Percentiles rank a stretch among this genome's conserved stretches.
These are phyloP conservation scores for Chenopodium album DNA, from an alignment of 148 eudicot species.

Conservation along the genomic window DNA sequence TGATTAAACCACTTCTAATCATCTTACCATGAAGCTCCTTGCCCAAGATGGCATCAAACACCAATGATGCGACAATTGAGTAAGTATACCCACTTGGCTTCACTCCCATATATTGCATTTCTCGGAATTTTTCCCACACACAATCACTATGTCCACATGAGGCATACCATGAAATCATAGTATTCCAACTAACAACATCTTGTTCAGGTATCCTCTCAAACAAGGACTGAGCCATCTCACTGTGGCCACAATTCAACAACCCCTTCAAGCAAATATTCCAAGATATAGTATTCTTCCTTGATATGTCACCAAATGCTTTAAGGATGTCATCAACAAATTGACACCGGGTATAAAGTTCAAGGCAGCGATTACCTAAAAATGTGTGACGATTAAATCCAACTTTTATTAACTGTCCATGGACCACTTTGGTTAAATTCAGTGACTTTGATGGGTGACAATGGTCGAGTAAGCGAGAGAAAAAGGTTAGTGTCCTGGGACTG, in stretches of 20 bases:
- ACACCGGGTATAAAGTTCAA: slow-evolving; percentile 51
- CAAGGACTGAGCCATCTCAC: slow-evolving; percentile 42
- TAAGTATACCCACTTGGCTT: slow-evolving; percentile 56
- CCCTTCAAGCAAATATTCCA: slow-evolving; percentile 75
- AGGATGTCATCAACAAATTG: slow-evolving; percentile 35
- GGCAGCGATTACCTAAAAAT: slow-evolving; percentile 68
- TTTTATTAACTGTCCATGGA: slow-evolving; percentile 71
- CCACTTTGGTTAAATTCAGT: slow-evolving; percentile 34
- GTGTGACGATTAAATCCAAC: slow-evolving; percentile 57
- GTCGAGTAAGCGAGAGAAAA: slow-evolving; percentile 45
- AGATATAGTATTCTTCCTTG: slow-evolving; percentile 49
- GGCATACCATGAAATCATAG: slow-evolving; percentile 60
- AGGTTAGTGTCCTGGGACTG: slow-evolving; percentile 39
- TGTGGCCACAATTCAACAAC: slow-evolving; percentile 31
- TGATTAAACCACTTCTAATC: slow-evolving; percentile 43
- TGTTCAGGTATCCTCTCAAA: slow-evolving; percentile 65
- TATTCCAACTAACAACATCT: slow-evolving; percentile 84
- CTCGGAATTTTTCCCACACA: slow-evolving; percentile 41
- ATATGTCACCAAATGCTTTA: slow-evolving; percentile 55
- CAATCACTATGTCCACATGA: slow-evolving; percentile 36
- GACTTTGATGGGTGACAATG: slow-evolving; percentile 47
- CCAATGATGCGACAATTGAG: slow-evolving; percentile 49
- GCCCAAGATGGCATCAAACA: slow-evolving; percentile 33
- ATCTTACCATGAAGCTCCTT: slow-evolving; percentile 66
- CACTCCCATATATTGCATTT: slow-evolving; percentile 49